These are phyloP conservation scores for Astrocystis sublimbata DNA, from an alignment of 495 filamentous ascomycete genomes.

Conservation along the genomic window DNA sequence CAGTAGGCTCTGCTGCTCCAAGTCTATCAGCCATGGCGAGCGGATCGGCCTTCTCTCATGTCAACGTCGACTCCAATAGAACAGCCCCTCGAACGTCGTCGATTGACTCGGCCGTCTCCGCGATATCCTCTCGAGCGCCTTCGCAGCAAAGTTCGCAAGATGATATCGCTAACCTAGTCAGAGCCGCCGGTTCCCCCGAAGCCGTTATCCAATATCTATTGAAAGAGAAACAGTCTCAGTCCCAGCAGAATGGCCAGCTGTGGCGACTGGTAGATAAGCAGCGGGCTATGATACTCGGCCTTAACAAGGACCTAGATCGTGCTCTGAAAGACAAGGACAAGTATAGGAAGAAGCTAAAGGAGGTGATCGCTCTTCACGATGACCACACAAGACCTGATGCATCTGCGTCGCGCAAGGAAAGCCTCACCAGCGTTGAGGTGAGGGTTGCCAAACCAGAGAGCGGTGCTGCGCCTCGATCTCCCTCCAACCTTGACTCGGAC, in stretches of 20 bases:
- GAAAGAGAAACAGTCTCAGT: slow-evolving; percentile 85
- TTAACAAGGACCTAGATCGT: slow-evolving; percentile 93
- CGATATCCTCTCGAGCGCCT: slow-evolving; percentile 69
- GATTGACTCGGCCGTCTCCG: slow-evolving; percentile 92
- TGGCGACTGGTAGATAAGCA: slow-evolving; percentile 98
- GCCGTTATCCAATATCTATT: slow-evolving; percentile 84
- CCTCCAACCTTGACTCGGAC: slow-evolving; percentile 44
- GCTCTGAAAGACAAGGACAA: slow-evolving; percentile 93
- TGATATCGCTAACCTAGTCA: slow-evolving; percentile 72
- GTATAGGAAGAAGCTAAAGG: slow-evolving; percentile 88
- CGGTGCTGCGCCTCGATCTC: slow-evolving; percentile 41
- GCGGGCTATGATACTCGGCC: slow-evolving; percentile 83
- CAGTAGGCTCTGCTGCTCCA: slow-evolving; percentile 36
- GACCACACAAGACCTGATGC: slow-evolving; percentile 24
- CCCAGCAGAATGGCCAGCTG: slow-evolving; percentile 86
- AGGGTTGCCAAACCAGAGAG: slow-evolving; percentile 35
- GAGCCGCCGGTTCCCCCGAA: slow-evolving; percentile 85
- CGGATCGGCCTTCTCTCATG: slow-evolving; percentile 21
- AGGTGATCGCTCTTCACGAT: slow-evolving; percentile 49
- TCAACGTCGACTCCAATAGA: slow-evolving; percentile 25
- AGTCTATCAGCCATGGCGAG: slow-evolving; percentile 31
- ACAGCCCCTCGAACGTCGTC: slow-evolving; percentile 75
- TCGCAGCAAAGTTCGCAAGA: slow-evolving; percentile 66
- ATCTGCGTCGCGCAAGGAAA: slow-evolving; percentile 13
- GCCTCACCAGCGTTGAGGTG: slow-evolving; percentile 23